Conservation (phyloP, 345 rosid genomes). For the Laguncularia racemosa region DNA sequence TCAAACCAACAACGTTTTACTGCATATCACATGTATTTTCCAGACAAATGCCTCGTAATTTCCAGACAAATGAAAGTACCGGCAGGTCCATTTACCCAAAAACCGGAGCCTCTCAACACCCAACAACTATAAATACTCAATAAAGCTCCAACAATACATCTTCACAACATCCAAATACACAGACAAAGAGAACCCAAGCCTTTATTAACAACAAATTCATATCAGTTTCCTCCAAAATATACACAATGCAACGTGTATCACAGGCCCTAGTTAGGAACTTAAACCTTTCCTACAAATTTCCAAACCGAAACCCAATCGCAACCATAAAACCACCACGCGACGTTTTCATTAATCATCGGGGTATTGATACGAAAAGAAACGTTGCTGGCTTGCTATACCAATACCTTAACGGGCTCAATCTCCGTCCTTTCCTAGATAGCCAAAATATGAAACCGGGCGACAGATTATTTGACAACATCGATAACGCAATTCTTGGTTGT, state of each 20-base stretch:
- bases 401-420: slow-evolving; percentile 30
- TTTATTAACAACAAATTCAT: neutral
- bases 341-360: slow-evolving; percentile 80
- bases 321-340: slow-evolving; percentile 28
- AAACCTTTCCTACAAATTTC: slow-evolving; percentile 3
- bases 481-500: slow-evolving; percentile 39
- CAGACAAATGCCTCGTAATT: slow-evolving; percentile 3
- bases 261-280: slow-evolving; percentile 1
- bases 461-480: slow-evolving; percentile 41
- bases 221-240: slow-evolving; percentile 2
- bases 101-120: no score
- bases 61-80: neutral
- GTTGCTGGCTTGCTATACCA: slow-evolving; percentile 57
- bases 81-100: neutral
- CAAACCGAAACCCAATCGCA: no score
- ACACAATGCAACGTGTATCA: slow-evolving; percentile 49
- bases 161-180: no score
- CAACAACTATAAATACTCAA: neutral
- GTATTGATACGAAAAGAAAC: slow-evolving; percentile 70
- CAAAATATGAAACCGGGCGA: slow-evolving; percentile 85
- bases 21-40: neutral
- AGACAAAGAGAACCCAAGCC: neutral
- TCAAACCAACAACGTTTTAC: neutral
- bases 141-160: no score
- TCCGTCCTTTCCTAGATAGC: slow-evolving; percentile 63